Base-by-base conservation (phyloP, 495 filamentous ascomycete species). In the Aspergillus mulundensis region DNA sequence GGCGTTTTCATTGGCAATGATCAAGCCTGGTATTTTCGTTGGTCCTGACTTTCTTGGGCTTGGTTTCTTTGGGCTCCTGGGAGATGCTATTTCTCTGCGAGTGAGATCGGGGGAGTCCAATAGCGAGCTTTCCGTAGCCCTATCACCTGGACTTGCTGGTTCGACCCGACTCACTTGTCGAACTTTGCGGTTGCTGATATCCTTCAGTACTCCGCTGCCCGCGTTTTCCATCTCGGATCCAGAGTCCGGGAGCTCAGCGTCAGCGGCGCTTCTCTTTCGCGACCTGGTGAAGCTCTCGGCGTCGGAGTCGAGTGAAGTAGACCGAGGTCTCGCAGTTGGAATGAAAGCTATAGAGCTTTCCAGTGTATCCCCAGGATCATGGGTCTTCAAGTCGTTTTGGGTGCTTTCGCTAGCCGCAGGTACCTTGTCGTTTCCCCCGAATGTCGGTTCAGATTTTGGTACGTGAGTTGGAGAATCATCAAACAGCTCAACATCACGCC, bases 221-320 rank as follows among this genome's bases (percentile, higher is more conserved):
- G 53, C 38, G 8, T 47, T 30, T 1, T 48, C 54, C 19, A 38
- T 18, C 12, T 65, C 65, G 1, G 50, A 41, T 11, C 54, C 61
- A 12, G 61, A 62, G 39, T 68, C 64, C 15, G 67, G 50, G 2
- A 72, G 47, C 2, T 62, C 67, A 5, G 67, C 69, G 39, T 58
- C 60, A 20, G 56, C 59, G 5, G 67, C 69, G 47, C 56, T 65
- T 54, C 67, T 59, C 41, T 70, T 70, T 14, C 61, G 46, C 0
- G 45, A 54, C 0, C 12, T 45, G 3, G 19, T 36, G 36, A 42
- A 36, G 10, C 41, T 21, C 20, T 49, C 49, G 21, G 39, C 20
- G 20, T 53, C 49, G 23, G 44, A 51, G 44, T 58, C 54, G 53
- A 54, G n/a, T 30, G 15, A 43, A 11, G 3, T 19, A 40, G 14